A percentile compares a stretch with the other conserved stretches of the same genome.
phyloP scores from a whole-genome alignment of 192 early-diverging fungal species.

The Backusella parvicylindrica region DNA sequence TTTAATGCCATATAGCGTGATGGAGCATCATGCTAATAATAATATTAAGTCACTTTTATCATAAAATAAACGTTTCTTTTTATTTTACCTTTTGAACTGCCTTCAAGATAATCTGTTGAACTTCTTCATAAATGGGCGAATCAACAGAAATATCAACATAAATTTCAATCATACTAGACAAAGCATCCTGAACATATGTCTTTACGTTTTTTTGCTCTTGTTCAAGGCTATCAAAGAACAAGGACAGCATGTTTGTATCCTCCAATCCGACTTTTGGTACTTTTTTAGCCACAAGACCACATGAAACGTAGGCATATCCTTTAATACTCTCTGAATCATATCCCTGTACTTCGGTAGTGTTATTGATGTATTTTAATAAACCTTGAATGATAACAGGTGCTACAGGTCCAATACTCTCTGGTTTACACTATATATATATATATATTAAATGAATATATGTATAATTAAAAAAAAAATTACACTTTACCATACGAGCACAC shows the following conservation, averaged over 20 bases:
- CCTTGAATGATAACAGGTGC: constrained; percentile 68
- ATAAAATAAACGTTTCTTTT: background rate
- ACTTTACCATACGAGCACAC: constrained; percentile 70
- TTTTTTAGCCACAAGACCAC: constrained; percentile 72
- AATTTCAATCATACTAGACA: constrained; percentile 72
- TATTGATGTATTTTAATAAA: constrained; percentile 61
- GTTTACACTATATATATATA: constrained; percentile 38
- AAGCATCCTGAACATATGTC: constrained; percentile 78
- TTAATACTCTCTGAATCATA: constrained; percentile 60
- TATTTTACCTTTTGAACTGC: constrained; percentile 46
- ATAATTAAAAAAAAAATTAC: background rate
- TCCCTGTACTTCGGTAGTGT: constrained; percentile 28
- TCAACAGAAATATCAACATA: constrained; percentile 29
- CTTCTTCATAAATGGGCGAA: constrained; percentile 12
- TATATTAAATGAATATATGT: too few relatives aligned
- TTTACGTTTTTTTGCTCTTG: constrained; percentile 61
- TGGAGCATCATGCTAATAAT: constrained; percentile 44
- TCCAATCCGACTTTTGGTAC: constrained; percentile 64
- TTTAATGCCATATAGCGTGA: constrained; percentile 57
- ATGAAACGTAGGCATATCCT: constrained; percentile 83
- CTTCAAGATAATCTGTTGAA: constrained; percentile 51
- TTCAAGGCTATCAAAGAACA: constrained; percentile 70
- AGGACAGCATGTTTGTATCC: constrained; percentile 57
- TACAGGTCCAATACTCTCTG: constrained; percentile 55
- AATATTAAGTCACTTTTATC: too few relatives aligned